Conservation (phyloP, 78 protist genomes). For the Dictyostelium intermedium region DNA sequence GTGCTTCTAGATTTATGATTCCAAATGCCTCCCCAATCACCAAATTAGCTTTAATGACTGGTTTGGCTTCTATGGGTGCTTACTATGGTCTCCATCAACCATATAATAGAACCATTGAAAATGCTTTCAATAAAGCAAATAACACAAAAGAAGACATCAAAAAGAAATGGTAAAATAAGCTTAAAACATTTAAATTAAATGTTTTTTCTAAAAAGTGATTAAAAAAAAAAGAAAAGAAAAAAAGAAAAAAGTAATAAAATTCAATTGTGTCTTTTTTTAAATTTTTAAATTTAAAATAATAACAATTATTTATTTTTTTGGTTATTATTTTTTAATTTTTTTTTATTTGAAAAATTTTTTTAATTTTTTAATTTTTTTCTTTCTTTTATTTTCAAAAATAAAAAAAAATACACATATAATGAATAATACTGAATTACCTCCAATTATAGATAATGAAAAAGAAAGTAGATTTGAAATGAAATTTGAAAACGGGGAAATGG, state of each 20-base stretch:
- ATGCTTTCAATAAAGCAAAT: neutral
- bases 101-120: neutral
- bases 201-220: too few relatives aligned
- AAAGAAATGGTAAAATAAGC: neutral
- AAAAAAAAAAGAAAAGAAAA: neutral
- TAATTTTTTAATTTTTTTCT: neutral
- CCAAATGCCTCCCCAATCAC: neutral
- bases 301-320: neutral
- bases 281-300: too few relatives aligned
- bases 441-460: neutral
- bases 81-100: conserved; percentile 50
- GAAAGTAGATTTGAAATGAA: neutral
- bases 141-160: neutral
- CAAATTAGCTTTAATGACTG: neutral
- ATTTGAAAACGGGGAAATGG: conserved; percentile 5
- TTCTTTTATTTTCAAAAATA: neutral
- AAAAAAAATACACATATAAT: neutral
- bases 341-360: neutral
- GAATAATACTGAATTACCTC: neutral
- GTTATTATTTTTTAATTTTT: neutral
- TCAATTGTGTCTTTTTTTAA: too few relatives aligned
- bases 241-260: neutral
- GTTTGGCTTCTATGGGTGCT: conserved; percentile 51
- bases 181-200: neutral
- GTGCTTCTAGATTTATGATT: conserved; percentile 8